Evolutionary conservation across 2,329 filamentous ascomycete species (phyloP).

Genomic region (Tolypocladium inflatum): DNA sequence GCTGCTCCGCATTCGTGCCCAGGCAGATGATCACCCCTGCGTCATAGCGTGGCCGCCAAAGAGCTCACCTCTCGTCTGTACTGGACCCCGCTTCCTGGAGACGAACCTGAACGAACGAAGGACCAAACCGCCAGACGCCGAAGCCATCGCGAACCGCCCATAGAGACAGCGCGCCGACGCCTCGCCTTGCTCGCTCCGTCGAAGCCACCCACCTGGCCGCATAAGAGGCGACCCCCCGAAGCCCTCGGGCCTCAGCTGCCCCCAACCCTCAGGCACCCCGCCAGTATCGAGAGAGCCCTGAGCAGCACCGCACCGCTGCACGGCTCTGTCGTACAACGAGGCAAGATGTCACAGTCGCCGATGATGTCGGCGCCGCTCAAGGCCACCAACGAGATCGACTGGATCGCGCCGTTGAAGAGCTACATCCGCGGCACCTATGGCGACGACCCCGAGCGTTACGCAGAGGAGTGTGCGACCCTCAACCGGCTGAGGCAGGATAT

Average conservation of each 20-base stretch:
- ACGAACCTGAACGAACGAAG: background rate
- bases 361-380: slow-evolving; percentile 94
- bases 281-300: background rate
- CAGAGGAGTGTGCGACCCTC: slow-evolving; percentile 88
- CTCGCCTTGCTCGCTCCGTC: background rate
- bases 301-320: background rate
- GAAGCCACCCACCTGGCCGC: slow-evolving; percentile 14
- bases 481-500: slow-evolving; percentile 96
- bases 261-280: background rate
- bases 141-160: background rate
- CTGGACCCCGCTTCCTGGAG: background rate
- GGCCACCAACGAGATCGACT: slow-evolving; percentile 96
- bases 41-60: background rate
- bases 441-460: slow-evolving; percentile 92
- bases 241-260: background rate
- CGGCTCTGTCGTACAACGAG: slow-evolving; percentile 1
- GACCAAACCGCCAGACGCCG: background rate
- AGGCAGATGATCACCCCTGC: background rate
- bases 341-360: slow-evolving; percentile 68
- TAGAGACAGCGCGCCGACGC: background rate
- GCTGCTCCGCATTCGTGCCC: background rate
- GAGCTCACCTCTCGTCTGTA: background rate
- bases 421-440: slow-evolving; percentile 93
- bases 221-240: slow-evolving; percentile 18
- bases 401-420: slow-evolving; percentile 81